Base-by-base conservation (phyloP, 2,329 filamentous ascomycete genomes). In the Ophiostoma quercus region DNA sequence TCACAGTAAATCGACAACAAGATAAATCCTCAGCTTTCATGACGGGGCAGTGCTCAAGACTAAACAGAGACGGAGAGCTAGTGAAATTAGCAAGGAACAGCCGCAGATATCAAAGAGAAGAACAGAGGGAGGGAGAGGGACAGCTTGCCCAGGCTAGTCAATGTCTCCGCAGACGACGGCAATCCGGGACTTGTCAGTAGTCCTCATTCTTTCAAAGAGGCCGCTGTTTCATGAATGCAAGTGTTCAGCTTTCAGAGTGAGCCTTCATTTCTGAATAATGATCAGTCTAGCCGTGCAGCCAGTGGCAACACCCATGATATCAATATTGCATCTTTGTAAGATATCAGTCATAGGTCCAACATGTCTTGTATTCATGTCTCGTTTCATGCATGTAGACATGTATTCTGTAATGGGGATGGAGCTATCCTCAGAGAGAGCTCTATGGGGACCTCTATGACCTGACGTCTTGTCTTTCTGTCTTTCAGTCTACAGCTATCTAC, bases 21-120 rank as follows among this genome's bases (percentile, higher is more conserved):
- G 34, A 34, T 2, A 6, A 34, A 34, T 57, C 19, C 34, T 65
- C 62, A 65, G 62, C 62, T 65, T 22, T 11, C 8, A 39, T 14
- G 32, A 65, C 34, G 62, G 62, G 62, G 62, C 62, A 65, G 62
- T 65, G 62, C 62, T 41, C 12, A 25, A 57, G 47, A 22, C 47
- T 51, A 41, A 41, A 12, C 14, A 34, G 1, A 7, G 16, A 22
- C 16, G n/a, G 57, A 29, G 57, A 62, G 57, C 57, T 62, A 62
- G 29, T 34, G 57, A 34, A 32, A 62, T 8, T 65, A 22, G n/a
- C 32, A 37, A 63, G 60, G 60, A 34, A 63, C 60, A 63, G 60
- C 57, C 57, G 57, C 57, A 62, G 16, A 47, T 47, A 47, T 47
- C 43, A 47, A 43, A 47, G 19, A 47, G 43, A 47, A 47, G 54